A percentile compares a stretch with the other conserved stretches of the same genome.
These are phyloP conservation scores for Solanum hybrid DNA, from an alignment of 305 asterid species.

Conservation along the genomic window DNA sequence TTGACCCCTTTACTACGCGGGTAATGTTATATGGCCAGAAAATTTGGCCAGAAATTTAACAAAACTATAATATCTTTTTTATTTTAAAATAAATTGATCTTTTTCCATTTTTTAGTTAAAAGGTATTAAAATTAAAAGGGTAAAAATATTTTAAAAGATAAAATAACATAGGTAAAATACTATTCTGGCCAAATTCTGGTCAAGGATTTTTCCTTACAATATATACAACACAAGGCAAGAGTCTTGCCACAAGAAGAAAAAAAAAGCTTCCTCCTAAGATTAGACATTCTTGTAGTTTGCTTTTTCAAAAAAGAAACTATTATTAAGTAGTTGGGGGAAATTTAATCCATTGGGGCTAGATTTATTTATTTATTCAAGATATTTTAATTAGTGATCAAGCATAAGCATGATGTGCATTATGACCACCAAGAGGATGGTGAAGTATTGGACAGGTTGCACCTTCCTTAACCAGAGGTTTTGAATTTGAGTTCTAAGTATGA, in stretches of 20 bases:
- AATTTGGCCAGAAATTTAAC: no score
- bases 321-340: background rate
- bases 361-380: background rate
- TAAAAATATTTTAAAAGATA: no score
- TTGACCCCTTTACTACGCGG: background rate
- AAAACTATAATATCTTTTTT: no score
- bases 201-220: background rate
- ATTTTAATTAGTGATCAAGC: background rate
- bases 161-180: no score
- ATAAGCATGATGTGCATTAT: background rate
- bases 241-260: background rate
- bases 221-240: background rate
- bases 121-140: no score
- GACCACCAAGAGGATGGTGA: background rate
- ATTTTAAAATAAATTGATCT: no score
- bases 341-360: background rate
- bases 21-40: no score
- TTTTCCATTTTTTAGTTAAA: no score
- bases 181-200: no score
- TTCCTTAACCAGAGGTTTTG: no score
- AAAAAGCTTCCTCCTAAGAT: background rate
- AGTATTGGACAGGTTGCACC: background rate
- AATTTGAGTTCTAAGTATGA: no score
- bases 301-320: background rate
- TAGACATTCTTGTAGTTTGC: background rate